phyloP scores from a whole-genome alignment of 2,329 filamentous ascomycete genomes.

The Neofusicoccum sp. region DNA sequence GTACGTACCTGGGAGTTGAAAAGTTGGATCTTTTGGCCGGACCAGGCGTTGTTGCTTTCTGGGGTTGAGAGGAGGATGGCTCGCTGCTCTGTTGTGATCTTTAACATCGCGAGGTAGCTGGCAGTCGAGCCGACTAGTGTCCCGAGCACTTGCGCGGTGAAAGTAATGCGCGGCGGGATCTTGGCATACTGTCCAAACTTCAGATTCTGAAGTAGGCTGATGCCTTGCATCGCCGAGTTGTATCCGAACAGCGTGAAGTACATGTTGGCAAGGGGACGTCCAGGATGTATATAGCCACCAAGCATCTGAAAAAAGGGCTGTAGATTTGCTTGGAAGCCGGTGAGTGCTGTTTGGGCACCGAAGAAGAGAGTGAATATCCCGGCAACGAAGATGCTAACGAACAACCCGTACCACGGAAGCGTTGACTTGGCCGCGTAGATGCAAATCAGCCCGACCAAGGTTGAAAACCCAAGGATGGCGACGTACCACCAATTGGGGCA shows the following conservation, averaged over 20 bases:
- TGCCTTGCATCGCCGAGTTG: constrained; percentile 31
- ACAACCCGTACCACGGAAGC: constrained; percentile 34
- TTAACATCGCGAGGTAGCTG: constrained; percentile 47
- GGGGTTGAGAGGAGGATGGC: constrained; percentile 39
- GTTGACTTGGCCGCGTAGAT: constrained; percentile 30
- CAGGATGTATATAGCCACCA: constrained; percentile 25
- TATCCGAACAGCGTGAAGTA: constrained; percentile 43
- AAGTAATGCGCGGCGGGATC: constrained; percentile 64
- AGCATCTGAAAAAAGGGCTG: constrained; percentile 22
- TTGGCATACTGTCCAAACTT: constrained; percentile 53
- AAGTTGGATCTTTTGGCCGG: constrained; percentile 44
- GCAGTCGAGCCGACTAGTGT: constrained; percentile 66
- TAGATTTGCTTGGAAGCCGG: constrained; percentile 22
- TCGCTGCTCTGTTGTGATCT: constrained; percentile 41
- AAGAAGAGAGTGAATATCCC: constrained; percentile 27
- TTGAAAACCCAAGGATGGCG: constrained; percentile 23
- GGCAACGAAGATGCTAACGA: constrained; percentile 26
- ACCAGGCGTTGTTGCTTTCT: constrained; percentile 46
- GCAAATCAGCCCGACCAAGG: constrained; percentile 26
- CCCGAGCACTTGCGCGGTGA: constrained; percentile 63
- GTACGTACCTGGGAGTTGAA: constrained; percentile 37
- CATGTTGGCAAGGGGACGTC: constrained; percentile 31
- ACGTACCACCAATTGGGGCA: constrained; percentile 31
- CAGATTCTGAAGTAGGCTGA: constrained; percentile 26
- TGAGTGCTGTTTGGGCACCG: constrained; percentile 26